These are phyloP conservation scores for Blumeria hordei DNA, from an alignment of 2,329 filamentous ascomycete genomes.

Conservation along the genomic window DNA sequence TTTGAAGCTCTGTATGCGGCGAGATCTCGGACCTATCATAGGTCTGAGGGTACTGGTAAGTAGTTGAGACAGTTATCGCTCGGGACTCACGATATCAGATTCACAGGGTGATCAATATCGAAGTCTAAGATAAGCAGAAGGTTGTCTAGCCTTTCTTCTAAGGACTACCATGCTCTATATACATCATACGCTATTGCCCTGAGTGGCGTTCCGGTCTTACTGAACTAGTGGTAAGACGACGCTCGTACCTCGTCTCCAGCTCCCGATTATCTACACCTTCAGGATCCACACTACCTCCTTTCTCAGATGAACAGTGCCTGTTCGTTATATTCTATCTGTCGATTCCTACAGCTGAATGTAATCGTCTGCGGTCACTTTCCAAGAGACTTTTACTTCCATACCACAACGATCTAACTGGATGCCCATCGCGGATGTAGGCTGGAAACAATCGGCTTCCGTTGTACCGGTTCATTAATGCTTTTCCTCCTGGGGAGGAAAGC, in stretches of 20 bases:
- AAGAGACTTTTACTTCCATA: neutral
- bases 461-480: neutral
- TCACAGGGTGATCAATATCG: neutral
- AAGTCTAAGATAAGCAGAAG: neutral
- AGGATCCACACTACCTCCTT: neutral
- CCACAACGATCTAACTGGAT: neutral
- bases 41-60: too few species aligned
- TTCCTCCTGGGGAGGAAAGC: neutral
- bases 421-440: neutral
- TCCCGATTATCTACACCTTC: too few species aligned
- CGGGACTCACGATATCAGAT: neutral
- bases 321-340: neutral
- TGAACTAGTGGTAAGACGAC: too few species aligned
- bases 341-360: neutral
- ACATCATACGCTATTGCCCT: too few species aligned
- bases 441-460: neutral
- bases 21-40: too few species aligned
- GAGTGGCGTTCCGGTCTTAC: too few species aligned
- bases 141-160: neutral
- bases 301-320: neutral
- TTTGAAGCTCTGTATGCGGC: too few species aligned
- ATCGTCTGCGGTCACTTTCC: neutral
- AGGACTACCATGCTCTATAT: too few species aligned
- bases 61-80: neutral
- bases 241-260: too few species aligned